Evolutionary conservation across 2,329 filamentous ascomycete genomes (phyloP), one percentile per base, ranked within the genome.

Genomic region (Pseudopithomyces chartarum): DNA sequence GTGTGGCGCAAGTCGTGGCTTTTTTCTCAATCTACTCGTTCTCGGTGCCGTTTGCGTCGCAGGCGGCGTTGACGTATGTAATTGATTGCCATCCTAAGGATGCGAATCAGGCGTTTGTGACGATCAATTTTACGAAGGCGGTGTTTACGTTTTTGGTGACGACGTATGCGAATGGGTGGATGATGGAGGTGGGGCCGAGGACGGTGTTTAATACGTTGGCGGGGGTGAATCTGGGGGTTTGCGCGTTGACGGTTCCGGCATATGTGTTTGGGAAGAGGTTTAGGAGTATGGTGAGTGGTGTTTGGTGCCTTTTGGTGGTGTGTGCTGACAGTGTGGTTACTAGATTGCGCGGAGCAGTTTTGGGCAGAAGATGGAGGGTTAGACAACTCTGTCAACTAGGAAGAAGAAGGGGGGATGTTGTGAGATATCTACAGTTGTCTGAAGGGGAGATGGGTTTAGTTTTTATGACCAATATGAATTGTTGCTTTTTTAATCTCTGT

Each of bases 151-250:
- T 79, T 23, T 95, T 61, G 93, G 92, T 0, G 91, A 88, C 75
- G 87, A 86, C 69, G 89, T 92, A 7, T 93, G 91, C 70, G 80
- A 92, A 62, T 96, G 93, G 93, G 79, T 96, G 45, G 81, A 88
- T 36, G 61, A 60, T 63, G n/a, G 56, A 54, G 1, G 64, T 73
- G 17, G 87, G 87, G 1, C 85, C 88, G 13, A 83, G 86, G 54
- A 81, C 83, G 40, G 79, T 84, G 0, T 94, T 97, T 74, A 82
- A 89, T 55, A 82, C 85, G n/a, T 84, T 97, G 53, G 85, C 17
- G 87, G 84, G 49, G 85, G 95, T 51, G 90, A 97, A 79, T 81
- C 92, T 12, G 85, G 82, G 59, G 1, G 81, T 96, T 45, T 96
- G 92, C 73, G 72, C 88, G 42, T 71, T 90, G 64, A 92, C 87